A percentile compares a stretch with the other conserved stretches of the same genome.
phyloP scores from a whole-genome alignment of 2,329 filamentous ascomycete genomes.

The Hortaea werneckii region DNA sequence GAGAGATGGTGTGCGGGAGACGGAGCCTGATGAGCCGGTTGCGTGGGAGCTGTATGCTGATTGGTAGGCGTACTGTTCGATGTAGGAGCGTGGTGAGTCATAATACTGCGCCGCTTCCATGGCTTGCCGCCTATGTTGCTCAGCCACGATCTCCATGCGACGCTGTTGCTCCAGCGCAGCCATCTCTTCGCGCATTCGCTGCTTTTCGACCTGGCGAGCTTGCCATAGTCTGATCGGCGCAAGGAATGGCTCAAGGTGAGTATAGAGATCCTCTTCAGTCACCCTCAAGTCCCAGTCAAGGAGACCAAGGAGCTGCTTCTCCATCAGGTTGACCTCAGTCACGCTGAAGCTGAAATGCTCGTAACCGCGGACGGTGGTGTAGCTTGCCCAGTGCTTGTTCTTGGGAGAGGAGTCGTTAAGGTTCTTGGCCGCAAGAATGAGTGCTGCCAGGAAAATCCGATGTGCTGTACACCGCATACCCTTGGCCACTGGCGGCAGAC shows the following conservation, averaged over 20 bases:
- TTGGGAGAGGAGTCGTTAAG: constrained; percentile 97
- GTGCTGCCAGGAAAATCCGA: constrained; percentile 86
- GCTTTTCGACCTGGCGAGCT: constrained; percentile 44
- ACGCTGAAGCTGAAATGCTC: constrained; percentile 81
- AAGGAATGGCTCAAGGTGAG: constrained; percentile 79
- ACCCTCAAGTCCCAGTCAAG: constrained; percentile 92
- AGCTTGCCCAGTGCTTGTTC: constrained; percentile 99
- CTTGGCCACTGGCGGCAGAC: constrained; percentile 87
- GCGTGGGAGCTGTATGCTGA: constrained; percentile 12
- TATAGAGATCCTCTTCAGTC: constrained; percentile 73
- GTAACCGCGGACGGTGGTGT: constrained; percentile 65
- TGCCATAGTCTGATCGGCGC: constrained; percentile 63
- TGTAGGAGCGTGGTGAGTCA: constrained; percentile 27
- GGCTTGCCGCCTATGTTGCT: constrained; percentile 25
- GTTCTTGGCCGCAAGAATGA: constrained; percentile 88
- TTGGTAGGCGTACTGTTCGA: constrained; percentile 18
- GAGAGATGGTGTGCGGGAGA: constrained; percentile 40
- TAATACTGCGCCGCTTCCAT: constrained; percentile 21
- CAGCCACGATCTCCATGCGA: constrained; percentile 26
- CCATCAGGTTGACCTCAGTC: constrained; percentile 97
- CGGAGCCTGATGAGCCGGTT: constrained; percentile 22
- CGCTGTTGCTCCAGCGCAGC: constrained; percentile 22
- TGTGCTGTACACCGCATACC: constrained; percentile 94
- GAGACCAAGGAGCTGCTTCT: constrained; percentile 92
- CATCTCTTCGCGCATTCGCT: constrained; percentile 32